Base-by-base conservation (phyloP, 1,284 basidiomycete species). In the Agroathelia rolfsii region DNA sequence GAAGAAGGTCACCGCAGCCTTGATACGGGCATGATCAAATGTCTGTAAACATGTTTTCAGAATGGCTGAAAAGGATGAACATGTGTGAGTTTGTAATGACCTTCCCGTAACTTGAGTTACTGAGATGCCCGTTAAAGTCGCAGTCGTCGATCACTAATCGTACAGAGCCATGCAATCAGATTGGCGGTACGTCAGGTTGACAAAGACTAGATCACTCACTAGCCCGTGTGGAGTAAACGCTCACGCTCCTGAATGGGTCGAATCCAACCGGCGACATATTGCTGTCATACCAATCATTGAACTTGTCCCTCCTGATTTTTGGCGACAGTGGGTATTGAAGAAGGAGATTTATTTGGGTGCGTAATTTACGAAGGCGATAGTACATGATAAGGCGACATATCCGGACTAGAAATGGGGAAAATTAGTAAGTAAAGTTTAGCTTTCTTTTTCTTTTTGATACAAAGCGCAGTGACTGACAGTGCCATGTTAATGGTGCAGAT, bases 61-160 rank as follows among this genome's bases (percentile, higher is more conserved):
- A n/a, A n/a, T n/a, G n/a, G n/a, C n/a, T n/a, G 8, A 17, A 24
- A 30, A 32, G 16, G 24, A 37, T 12, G 10, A 15, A 38, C 6
- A 20, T 17, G 7, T 7, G 8, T 10, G n/a, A 5, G 14, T 24
- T 13, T 4, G n/a, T 9, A 34, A 13, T 17, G 38, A 72, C 77
- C 64, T 82, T 83, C 3, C 77, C 71, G 41, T 86, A 86, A 38
- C 70, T 75, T 0, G 80, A 84, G 47, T 86, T 86, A 47, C 76
- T 81, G 36, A 86, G 59, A 48, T 86, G 82, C 11, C 66, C 53
- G 47, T 79, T 71, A 49, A 74, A 75, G 53, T 86, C 83, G 30
- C 66, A 66, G 32, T 85, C 81, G 43, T 84, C 80, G 7, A 74
- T 49, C 36, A 64, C 80, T 77, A 32, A n/a, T n/a, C n/a, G n/a